Base-by-base conservation (phyloP, 768 basidiomycete genomes). In the Clathrus columnatus region DNA sequence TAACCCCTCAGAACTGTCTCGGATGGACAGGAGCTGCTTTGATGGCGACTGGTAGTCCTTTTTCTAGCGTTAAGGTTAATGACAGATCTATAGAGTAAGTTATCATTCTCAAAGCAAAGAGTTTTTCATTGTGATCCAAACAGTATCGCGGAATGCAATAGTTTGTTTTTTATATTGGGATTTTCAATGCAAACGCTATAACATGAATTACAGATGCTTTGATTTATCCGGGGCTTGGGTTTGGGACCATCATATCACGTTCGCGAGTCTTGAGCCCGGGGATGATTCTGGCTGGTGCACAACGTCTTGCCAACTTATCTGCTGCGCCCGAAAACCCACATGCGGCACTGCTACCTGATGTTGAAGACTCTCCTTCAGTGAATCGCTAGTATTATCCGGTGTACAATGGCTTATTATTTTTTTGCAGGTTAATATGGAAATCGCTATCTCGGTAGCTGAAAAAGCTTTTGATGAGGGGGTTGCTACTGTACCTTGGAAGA, bases 281-380 rank as follows among this genome's bases (percentile, higher is more conserved):
- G n/a, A 92, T 94, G 91, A 86, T 94, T 66, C 82, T 91, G 41
- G 85, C 85, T 2, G 91, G 87, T 7, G 82, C 88, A 0, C 76
- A 73, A 24, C 78, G 83, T 11, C 83, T 94, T 32, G 87, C 90
- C 0, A 72, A 80, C 7, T 78, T 93, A 43, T 82, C 89, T 0
- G 90, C 90, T 1, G 90, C 81, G 0, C 72, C 83, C 57, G 76
- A 77, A 28, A 82, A 91, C 63, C 83, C 84, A 0, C 82, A 87
- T 59, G 71, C 75, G 45, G 78, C 83, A 0, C 77, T 94, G 23
- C 72, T 94, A 4, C 89, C 91, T 0, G 84, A 87, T 61, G 83
- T 94, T 48, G 75, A 70, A 1, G 82, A 91, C 55, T 83, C 90
- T 0, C 85, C 85, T 0, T 61, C 65, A 8, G 82, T 89, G 29